Evolutionary conservation across 2,329 filamentous ascomycete species (phyloP).

Genomic region (Cylindrodendrum hubeiense): DNA sequence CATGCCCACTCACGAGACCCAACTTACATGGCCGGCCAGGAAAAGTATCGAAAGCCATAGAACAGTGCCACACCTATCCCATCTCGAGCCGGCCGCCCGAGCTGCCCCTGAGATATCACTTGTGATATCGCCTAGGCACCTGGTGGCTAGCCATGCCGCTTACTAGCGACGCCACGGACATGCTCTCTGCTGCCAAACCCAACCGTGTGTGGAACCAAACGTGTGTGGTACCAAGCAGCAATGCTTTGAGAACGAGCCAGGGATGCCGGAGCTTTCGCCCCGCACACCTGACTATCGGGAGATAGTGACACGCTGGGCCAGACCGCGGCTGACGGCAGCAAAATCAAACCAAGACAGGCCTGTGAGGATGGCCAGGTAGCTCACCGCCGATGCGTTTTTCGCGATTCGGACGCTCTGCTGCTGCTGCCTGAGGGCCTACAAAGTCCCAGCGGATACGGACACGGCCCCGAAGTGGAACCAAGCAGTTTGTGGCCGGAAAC

Average conservation of each 20-base stretch:
- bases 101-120: background rate
- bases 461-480: background rate
- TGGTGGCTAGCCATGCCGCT: background rate
- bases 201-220: too few species aligned
- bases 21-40: background rate
- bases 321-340: background rate
- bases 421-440: background rate
- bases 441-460: background rate
- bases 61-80: background rate
- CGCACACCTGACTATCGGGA: background rate
- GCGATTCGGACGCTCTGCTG: background rate
- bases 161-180: background rate
- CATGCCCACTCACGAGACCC: background rate
- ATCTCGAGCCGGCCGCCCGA: background rate
- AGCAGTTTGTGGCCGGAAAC: background rate
- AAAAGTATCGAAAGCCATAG: background rate
- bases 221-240: background rate
- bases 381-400: background rate
- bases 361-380: background rate
- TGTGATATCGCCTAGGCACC: background rate
- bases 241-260: background rate
- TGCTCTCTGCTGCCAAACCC: too few species aligned
- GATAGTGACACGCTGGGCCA: background rate
- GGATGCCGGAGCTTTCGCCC: background rate
- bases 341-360: background rate